Base-by-base conservation (phyloP, 352 stramenopile genomes). In the Phytophthora boehmeriae region DNA sequence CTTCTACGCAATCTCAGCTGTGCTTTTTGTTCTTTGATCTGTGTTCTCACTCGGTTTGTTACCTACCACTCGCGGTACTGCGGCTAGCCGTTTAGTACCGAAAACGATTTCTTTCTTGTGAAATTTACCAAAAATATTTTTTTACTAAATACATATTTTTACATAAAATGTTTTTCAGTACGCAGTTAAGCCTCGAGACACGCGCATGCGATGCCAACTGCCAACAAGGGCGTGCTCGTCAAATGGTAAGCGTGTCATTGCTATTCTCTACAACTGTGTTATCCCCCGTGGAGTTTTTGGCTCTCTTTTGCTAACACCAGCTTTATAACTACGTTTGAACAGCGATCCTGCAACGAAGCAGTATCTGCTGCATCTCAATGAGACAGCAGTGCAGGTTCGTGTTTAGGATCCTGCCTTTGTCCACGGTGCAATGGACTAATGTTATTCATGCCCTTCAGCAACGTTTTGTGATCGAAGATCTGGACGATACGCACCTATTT, bases 401-500 rank as follows among this genome's bases (percentile, higher is more conserved):
- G 14, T 6, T 35, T 27, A 43, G 22, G 5, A 42, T 44, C 14
- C 34, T 39, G 34, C 14, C 14, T 39, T 17, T n/a, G 14, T 17
- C 34, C 14, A 8, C 8, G 32, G 32, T 38, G 32, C 32, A 14
- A 38, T 14, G 8, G 13, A 13, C 32, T 38, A 13, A 38, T 49
- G 6, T 44, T 46, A 17, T 56, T 10, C 50, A 11, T 56, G 53
- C 13, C 25, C 16, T 55, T 22, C 59, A 92, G 80, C 79, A 92
- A 58, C 80, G 86, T 50, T 95, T 95, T 73, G 85, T 95, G 61
- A 95, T 95, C 56, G 83, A 93, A 73, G 86, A 95, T 66, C 66
- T 95, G 44, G 86, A 95, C 62, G 86, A 95, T 51, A 86, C 59
- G 28, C 86, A 95, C 47, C 58, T 95, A 73, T 95, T 95, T 86